Evolutionary conservation across 164 flowering plant species (phyloP).

Genomic region (Vitis amurensis): DNA sequence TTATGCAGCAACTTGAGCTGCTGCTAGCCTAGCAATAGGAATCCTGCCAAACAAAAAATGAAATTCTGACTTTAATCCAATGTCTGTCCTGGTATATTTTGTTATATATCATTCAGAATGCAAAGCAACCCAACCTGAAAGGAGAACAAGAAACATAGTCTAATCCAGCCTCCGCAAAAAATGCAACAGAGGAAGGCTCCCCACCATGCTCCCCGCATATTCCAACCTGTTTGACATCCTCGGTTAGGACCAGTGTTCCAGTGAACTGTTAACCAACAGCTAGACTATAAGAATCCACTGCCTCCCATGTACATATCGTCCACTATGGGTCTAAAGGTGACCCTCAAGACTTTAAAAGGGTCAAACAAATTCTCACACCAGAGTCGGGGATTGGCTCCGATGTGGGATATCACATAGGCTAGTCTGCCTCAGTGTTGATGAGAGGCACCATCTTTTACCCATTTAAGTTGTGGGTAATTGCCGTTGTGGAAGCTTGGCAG

Average conservation of each 20-base stretch:
- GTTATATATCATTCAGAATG: not conserved
- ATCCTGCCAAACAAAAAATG: slow-evolving; percentile 48
- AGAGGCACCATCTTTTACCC: too few relatives aligned
- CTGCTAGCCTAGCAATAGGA: slow-evolving; percentile 98
- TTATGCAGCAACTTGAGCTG: slow-evolving; percentile 85
- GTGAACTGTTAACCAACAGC: too few relatives aligned
- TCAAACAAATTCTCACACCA: too few relatives aligned
- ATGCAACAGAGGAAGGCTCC: slow-evolving; percentile 95
- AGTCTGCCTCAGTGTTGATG: too few relatives aligned
- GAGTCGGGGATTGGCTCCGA: too few relatives aligned
- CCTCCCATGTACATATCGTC: too few relatives aligned
- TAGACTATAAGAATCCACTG: too few relatives aligned
- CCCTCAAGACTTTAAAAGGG: too few relatives aligned
- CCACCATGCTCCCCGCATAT: slow-evolving; percentile 99
- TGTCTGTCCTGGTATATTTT: not conserved
- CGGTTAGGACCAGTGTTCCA: not conserved
- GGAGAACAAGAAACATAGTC: slow-evolving; percentile 98
- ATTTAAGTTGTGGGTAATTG: too few relatives aligned
- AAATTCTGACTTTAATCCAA: not conserved
- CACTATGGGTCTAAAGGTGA: too few relatives aligned
- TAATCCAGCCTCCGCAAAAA: slow-evolving; percentile 83
- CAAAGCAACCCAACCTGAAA: slow-evolving; percentile 54
- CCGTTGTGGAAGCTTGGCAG: too few relatives aligned
- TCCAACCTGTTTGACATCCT: slow-evolving; percentile 61
- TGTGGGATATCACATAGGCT: too few relatives aligned